Evolutionary conservation across 805 yeast species (phyloP), one percentile per base, ranked within the genome.

Genomic region (Zygosaccharomyces gambellarensis): DNA sequence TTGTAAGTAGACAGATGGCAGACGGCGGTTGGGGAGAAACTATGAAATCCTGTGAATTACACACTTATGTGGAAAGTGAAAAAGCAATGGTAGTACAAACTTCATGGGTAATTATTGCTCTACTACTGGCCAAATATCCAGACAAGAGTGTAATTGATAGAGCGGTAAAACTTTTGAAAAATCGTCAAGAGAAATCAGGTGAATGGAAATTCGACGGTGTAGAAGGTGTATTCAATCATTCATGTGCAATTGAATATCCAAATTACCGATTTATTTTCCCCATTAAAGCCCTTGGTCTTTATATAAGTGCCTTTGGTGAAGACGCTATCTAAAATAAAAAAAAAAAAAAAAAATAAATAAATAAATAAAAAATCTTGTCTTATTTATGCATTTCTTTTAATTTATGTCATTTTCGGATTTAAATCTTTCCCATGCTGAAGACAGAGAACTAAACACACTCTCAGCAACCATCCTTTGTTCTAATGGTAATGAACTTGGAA

Each of bases 21-120:
- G 98, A 94, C 67, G 99, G 99, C 22, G 99, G 99, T 0, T 94
- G 99, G 99, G 87, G 96, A 48, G 99, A 94, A 68, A 79, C 87
- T 7, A 89, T 92, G 87, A 84, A 92, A 63, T 81, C 95, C 3
- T 82, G 92, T 60, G 98, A 92, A 63, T 77, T 90, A 0, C 81
- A 78, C 52, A 74, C 83, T 0, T 92, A 90, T 65, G 86, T 90
- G 2, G 81, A 82, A 40, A 78, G 81, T 11, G 73, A 72, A 22
- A 54, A 70, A 32, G 81, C 96, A 1, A 74, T 84, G 45, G 84
- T 84, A 0, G 96, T 92, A 1, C 97, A 90, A 64, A 90, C 98
- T 0, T 78, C 97, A 0, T 94, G 99, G 99, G 95, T 85, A 0
- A 58, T 87, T 5, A 85, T 94, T 55, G 96, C 92, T 0, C 73